Conservation (phyloP, 2,329 filamentous ascomycete species). For the Bisporella sp. region DNA sequence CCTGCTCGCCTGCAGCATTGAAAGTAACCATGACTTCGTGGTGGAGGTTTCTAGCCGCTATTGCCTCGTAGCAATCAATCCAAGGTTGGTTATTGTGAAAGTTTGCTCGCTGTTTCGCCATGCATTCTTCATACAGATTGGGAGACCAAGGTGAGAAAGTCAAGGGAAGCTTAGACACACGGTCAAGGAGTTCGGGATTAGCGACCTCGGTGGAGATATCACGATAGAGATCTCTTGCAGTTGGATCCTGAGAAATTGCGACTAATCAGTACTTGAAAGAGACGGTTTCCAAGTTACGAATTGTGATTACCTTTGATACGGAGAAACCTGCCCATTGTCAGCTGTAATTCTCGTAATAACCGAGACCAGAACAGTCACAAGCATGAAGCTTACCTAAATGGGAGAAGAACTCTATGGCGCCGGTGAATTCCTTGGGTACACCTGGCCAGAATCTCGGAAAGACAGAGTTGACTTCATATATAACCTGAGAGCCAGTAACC, state of each 20-base stretch:
- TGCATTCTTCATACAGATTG: constrained; percentile 32
- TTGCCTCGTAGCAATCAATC: constrained; percentile 32
- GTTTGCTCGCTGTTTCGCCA: constrained; percentile 32
- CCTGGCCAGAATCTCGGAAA: constrained; percentile 38
- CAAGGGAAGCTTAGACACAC: constrained; percentile 28
- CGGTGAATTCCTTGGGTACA: background rate
- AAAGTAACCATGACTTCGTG: constrained; percentile 36
- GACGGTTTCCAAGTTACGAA: background rate
- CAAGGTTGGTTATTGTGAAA: constrained; percentile 34
- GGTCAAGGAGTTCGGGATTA: constrained; percentile 28
- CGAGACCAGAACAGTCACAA: too few species aligned
- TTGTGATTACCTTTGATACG: background rate
- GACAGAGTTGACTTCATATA: constrained; percentile 23
- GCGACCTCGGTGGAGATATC: constrained; percentile 30
- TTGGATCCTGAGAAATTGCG: constrained; percentile 7
- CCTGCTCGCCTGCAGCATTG: constrained; percentile 29
- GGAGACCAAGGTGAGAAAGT: constrained; percentile 30
- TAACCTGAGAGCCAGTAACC: background rate
- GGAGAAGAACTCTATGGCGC: too few species aligned
- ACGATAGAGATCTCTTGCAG: constrained; percentile 33
- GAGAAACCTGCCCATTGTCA: background rate
- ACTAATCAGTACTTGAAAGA: background rate
- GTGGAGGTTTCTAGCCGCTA: constrained; percentile 30
- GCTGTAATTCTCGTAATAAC: background rate
- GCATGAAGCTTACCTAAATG: too few species aligned